These are phyloP conservation scores for Ajuga reptans DNA, from an alignment of 305 asterid species.

Conservation along the genomic window DNA sequence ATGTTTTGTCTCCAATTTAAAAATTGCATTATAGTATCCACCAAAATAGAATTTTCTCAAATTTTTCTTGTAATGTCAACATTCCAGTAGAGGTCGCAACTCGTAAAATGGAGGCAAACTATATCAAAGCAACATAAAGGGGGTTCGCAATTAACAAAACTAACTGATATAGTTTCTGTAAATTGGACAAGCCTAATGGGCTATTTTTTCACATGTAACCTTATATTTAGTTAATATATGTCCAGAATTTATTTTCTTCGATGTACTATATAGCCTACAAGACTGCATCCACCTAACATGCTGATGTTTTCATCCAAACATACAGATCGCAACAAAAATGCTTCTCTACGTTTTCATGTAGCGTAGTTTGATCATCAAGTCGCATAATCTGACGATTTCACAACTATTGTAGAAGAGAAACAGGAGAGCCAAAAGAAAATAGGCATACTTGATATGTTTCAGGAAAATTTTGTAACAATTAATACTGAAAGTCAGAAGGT, in stretches of 20 bases:
- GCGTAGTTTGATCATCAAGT: constrained; percentile 27
- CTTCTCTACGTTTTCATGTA: constrained; percentile 24
- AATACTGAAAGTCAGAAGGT: constrained; percentile 19
- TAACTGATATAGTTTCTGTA: not conserved
- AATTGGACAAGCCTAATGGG: not conserved
- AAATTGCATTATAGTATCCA: not conserved
- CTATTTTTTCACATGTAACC: not conserved
- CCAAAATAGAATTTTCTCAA: not conserved
- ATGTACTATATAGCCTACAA: not conserved
- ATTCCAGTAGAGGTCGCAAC: not conserved
- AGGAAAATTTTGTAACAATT: not conserved
- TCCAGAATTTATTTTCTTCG: not conserved
- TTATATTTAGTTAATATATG: not conserved
- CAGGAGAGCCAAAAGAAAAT: constrained; percentile 8
- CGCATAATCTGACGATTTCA: constrained; percentile 25
- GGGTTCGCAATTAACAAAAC: not conserved
- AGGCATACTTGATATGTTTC: not conserved
- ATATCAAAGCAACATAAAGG: not conserved
- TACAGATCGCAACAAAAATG: constrained; percentile 23
- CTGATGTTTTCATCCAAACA: constrained; percentile 24
- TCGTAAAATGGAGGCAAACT: not conserved
- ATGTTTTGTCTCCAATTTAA: not conserved
- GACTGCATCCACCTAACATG: constrained; percentile 26
- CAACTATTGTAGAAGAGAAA: constrained; percentile 16
- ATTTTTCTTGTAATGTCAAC: not conserved